Evolutionary conservation across 2,329 filamentous ascomycete species (phyloP), one percentile per base, ranked within the genome.

Genomic region (Sclerotinia sclerotiorum): DNA sequence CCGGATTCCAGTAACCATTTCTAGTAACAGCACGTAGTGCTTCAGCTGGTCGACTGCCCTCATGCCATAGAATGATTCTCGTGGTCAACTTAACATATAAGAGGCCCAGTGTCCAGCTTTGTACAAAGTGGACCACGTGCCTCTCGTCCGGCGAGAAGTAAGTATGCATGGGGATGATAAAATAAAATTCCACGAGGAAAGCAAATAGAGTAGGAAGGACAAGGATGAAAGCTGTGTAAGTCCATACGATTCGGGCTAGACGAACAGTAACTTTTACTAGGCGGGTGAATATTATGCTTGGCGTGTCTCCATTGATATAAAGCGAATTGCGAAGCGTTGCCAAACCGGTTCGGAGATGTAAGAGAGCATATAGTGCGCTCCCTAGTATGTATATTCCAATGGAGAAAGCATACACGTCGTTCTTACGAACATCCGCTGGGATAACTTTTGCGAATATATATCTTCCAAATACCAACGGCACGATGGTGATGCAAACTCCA

Each of bases 381-480:
- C 91, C 92, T 5, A 97, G 83, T 35, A 93, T 82, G 77, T 96
- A 97, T 52, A 97, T 85, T 19, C 95, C 95, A 42, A 95, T 88
- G 65, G 93, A 97, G 78, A 97, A 97, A 17, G 95, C 94, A 75
- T 99, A 98, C 35, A 99, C 91, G 78, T 99, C 95, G 79, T 98
- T 99, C 76, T 94, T 90, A 52, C 87, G 87, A 60, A 91, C 85
- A 70, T 91, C 85, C 0, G 83, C 80, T 5, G 93, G 92, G 54
- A 97, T 87, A 46, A 94, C 80, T 39, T 84, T 81, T 58, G 88
- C 87, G 77, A 97, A 91, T 70, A 98, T 84, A 68, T 84, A 84
- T 39, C 95, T 90, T 2, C 95, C 95, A 76, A 97, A 88, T 8
- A 97, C 83, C 5, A 99, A 85, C 0, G 95, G 96, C 0, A 96